phyloP scores from a whole-genome alignment of 169 alveolate species.

The Plasmodium gonderi region DNA sequence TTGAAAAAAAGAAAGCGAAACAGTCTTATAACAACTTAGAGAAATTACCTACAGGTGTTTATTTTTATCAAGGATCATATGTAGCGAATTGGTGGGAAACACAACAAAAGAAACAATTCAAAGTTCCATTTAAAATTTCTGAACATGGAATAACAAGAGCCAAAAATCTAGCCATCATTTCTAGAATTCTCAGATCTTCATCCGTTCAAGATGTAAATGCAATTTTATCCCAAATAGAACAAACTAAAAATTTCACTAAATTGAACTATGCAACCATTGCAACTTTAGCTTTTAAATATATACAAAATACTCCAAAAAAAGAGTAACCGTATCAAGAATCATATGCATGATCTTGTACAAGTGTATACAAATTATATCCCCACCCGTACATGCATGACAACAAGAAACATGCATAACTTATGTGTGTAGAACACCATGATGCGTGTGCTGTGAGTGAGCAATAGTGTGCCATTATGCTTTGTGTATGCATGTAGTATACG shows the following conservation, averaged over 20 bases:
- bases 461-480: no score
- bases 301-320: neutral
- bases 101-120: slow-evolving; percentile 57
- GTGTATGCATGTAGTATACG: no score
- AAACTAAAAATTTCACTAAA: slow-evolving; percentile 15
- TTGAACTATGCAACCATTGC: slow-evolving; percentile 40
- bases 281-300: slow-evolving; percentile 56
- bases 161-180: slow-evolving; percentile 63
- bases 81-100: slow-evolving; percentile 77
- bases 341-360: neutral
- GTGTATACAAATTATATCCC: no score
- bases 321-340: neutral
- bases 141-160: slow-evolving; percentile 72
- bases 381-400: neutral
- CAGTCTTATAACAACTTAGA: slow-evolving; percentile 23
- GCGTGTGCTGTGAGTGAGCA: no score
- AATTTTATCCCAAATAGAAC: slow-evolving; percentile 63
- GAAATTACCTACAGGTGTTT: slow-evolving; percentile 73
- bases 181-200: slow-evolving; percentile 65
- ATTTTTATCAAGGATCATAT: slow-evolving; percentile 73
- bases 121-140: slow-evolving; percentile 74
- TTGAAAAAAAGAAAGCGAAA: slow-evolving; percentile 48
- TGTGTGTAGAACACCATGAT: no score
- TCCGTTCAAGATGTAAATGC: slow-evolving; percentile 46
- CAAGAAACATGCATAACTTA: no score